Percentiles rank a stretch among this genome's conserved stretches.
Evolutionary conservation across 108 stramenopile species (phyloP).

Genomic region (Nitzschia sp.): DNA sequence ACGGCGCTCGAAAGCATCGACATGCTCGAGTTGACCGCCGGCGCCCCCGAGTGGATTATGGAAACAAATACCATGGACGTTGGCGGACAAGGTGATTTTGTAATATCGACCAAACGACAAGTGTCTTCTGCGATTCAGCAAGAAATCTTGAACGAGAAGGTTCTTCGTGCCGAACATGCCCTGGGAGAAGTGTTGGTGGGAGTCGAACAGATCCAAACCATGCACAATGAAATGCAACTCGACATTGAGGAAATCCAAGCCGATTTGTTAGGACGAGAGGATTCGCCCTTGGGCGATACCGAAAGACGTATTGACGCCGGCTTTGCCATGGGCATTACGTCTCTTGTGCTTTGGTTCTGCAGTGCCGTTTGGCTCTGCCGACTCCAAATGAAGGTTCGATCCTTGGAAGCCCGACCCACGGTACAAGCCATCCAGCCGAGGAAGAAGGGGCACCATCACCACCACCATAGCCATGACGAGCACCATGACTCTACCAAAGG

Average conservation of each 20-base stretch:
- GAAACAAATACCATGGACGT: constrained; percentile 22
- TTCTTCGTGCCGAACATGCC: neutral
- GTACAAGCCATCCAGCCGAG: neutral
- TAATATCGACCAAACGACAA: constrained; percentile 31
- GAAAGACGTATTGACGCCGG: neutral
- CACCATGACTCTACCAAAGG: too few relatives aligned
- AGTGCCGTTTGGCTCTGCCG: neutral
- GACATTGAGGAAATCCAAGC: neutral
- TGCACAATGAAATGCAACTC: neutral
- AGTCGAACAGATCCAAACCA: neutral
- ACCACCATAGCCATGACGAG: neutral
- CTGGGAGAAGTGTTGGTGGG: neutral
- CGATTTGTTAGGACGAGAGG: neutral
- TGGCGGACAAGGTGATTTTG: constrained; percentile 43
- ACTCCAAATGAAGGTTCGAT: neutral
- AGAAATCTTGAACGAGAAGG: neutral
- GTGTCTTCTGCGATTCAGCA: neutral
- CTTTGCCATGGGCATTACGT: neutral
- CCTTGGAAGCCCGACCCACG: neutral
- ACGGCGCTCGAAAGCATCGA: constrained; percentile 40
- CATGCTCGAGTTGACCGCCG: constrained; percentile 3
- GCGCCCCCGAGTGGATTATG: constrained; percentile 27
- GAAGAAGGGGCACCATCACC: neutral
- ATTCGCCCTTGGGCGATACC: neutral
- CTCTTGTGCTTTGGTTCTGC: neutral